These are phyloP conservation scores for Sporothrix pallida DNA, from an alignment of 2,329 filamentous ascomycete genomes.

Conservation along the genomic window DNA sequence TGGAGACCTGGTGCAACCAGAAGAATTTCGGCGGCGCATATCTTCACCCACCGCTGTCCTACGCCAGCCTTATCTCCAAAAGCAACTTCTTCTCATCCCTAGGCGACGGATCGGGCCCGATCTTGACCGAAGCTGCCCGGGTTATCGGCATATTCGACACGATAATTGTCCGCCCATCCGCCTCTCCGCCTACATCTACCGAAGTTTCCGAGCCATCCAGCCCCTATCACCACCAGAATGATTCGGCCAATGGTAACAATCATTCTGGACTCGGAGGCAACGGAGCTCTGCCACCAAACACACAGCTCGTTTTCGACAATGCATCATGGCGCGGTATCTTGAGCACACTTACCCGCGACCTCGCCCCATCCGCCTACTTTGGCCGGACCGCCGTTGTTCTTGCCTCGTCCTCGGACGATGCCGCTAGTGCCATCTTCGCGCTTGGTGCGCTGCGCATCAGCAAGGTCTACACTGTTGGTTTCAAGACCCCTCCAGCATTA, in stretches of 20 bases:
- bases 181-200: slow-evolving; percentile 52
- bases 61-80: slow-evolving; percentile 64
- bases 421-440: slow-evolving; percentile 78
- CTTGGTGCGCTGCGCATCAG: slow-evolving; percentile 76
- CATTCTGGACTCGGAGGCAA: slow-evolving; percentile 8
- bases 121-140: slow-evolving; percentile 75
- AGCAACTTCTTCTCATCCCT: slow-evolving; percentile 56
- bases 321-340: slow-evolving; percentile 85
- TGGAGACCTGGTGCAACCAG: slow-evolving; percentile 75
- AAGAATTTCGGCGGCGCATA: slow-evolving; percentile 82
- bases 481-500: slow-evolving; percentile 68
- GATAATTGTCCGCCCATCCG: slow-evolving; percentile 67
- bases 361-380: slow-evolving; percentile 81
- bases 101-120: slow-evolving; percentile 58
- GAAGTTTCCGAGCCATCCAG: slow-evolving; percentile 57
- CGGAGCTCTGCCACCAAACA: slow-evolving; percentile 53
- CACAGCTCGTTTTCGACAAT: slow-evolving; percentile 75
- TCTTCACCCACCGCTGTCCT: slow-evolving; percentile 72
- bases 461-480: slow-evolving; percentile 84
- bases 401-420: slow-evolving; percentile 74
- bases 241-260: slow-evolving; percentile 24
- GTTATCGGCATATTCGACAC: slow-evolving; percentile 84
- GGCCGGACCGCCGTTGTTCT: slow-evolving; percentile 77
- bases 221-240: slow-evolving; percentile 49
- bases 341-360: slow-evolving; percentile 78